Base-by-base conservation (phyloP, 768 basidiomycete species). In the Naganishia vishniacii region DNA sequence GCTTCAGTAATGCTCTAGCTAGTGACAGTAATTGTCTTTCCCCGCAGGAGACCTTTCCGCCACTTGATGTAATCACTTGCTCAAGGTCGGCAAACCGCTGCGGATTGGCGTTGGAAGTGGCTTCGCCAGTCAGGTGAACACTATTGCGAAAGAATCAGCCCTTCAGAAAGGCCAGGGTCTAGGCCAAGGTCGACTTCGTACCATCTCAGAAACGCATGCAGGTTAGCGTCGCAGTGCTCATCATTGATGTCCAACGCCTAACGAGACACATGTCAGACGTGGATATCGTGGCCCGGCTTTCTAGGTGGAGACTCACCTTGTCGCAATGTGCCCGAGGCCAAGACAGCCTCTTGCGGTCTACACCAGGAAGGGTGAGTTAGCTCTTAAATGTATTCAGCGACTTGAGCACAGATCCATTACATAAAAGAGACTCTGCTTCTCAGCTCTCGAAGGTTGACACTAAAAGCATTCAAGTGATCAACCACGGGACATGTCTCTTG, bases 191-290 rank as follows among this genome's bases (percentile, higher is more conserved):
- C 73, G 16, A 76, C 75, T 37, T n/a, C n/a, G n/a, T 71, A 64
- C 53, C 53, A 56, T 11, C 71, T 62, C 16, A 78, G 65, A 1
- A 75, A 73, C n/a, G 73, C 75, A 45, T 72, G 76, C 61, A 93
- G 89, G 62, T 90, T 88, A 0, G 82, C 82, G 70, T 92, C 91
- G 63, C 88, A 80, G 62, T 91, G 92, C 72, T 92, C 89, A n/a
- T 85, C 81, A 68, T 92, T 91, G 13, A 92, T 87, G 68, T 93
- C 91, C 13, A 92, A 79, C 0, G 89, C 86, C 0, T 87, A 85
- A 18, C n/a, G 23, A 46, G 23, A 8, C n/a, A n/a, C n/a, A n/a
- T n/a, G n/a, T n/a, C n/a, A n/a, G n/a, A n/a, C n/a, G n/a, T n/a
- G n/a, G n/a, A n/a, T n/a, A n/a, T n/a, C n/a, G n/a, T n/a, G n/a